Evolutionary conservation across 2,329 filamentous ascomycete species (phyloP), one percentile per base, ranked within the genome.

Genomic region (Hyphodiscus sp.): DNA sequence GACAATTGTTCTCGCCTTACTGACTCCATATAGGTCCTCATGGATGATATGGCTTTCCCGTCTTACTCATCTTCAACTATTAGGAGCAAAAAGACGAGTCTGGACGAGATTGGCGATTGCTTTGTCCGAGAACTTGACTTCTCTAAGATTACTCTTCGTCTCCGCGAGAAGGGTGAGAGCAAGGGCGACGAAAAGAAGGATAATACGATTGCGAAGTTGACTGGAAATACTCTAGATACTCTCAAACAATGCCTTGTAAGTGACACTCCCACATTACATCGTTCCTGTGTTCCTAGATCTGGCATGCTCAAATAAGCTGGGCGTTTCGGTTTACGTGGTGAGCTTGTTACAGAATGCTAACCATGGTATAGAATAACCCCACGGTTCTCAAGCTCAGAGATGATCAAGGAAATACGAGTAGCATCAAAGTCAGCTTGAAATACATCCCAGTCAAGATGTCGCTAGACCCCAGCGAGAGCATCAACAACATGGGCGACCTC

Each of bases 91-190:
- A 74, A 78, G 11, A 80, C 85, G 66, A 87, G 82, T 50, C 90
- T 97, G 70, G 89, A 94, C 62, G 94, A 99, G 71, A 91, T 91
- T 65, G 91, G 92, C 47, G 94, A 99, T 71, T 94, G 91, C 51
- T 91, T 99, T 71, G 88, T 99, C 56, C 89, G 94, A 57, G 94
- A 99, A 70, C 79, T 99, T n/a, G 95, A 99, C 60, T 91, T 96
- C 63, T 99, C 94, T 2, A 88, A 87, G 61, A 83, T 99, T 54
- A 97, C 91, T 0, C 79, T 99, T 59, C 88, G 91, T 53, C 78
- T 96, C 47, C 84, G 90, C 44, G 87, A 92, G 65, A 90, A 91
- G 68, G 78, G 82, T 16, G 87, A 95, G 60, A 82, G 81, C 63
- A 84, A 85, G 58, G 83, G 84, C 20, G 82, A 87, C 47, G 84